Evolutionary conservation across 2,329 filamentous ascomycete genomes (phyloP).

Genomic region (Teratosphaeria destructans): DNA sequence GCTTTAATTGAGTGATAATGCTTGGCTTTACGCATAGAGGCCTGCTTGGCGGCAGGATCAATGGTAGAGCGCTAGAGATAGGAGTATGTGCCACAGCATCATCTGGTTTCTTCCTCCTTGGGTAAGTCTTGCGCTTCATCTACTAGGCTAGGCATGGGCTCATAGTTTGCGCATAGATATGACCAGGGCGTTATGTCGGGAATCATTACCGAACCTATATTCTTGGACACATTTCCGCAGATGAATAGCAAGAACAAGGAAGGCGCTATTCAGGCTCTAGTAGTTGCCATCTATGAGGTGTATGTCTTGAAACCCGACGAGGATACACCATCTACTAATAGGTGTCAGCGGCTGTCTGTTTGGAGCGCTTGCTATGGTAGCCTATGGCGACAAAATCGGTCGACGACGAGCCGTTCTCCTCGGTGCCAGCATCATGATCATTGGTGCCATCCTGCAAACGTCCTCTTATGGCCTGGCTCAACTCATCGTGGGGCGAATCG

Average conservation of each 20-base stretch:
- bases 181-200: constrained; percentile 26
- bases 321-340: background rate
- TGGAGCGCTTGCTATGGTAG: background rate
- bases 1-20: background rate
- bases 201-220: constrained; percentile 31
- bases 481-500: constrained; percentile 3
- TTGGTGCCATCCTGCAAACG: constrained; percentile 2
- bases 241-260: constrained; percentile 23
- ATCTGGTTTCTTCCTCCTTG: background rate
- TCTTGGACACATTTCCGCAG: constrained; percentile 29
- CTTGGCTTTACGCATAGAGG: background rate
- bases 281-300: constrained; percentile 23
- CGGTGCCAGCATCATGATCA: background rate
- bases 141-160: background rate
- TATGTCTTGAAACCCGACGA: background rate
- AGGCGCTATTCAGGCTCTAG: constrained; percentile 21
- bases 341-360: background rate
- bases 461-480: constrained; percentile 4
- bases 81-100: background rate
- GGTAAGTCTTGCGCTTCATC: background rate
- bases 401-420: background rate
- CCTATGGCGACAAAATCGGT: background rate
- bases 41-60: background rate
- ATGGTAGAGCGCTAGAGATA: background rate
- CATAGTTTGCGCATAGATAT: background rate